Percentiles rank a stretch among this genome's conserved stretches.
These are phyloP conservation scores for Calvatia gigantea DNA, from an alignment of 768 basidiomycete genomes.

Conservation along the genomic window DNA sequence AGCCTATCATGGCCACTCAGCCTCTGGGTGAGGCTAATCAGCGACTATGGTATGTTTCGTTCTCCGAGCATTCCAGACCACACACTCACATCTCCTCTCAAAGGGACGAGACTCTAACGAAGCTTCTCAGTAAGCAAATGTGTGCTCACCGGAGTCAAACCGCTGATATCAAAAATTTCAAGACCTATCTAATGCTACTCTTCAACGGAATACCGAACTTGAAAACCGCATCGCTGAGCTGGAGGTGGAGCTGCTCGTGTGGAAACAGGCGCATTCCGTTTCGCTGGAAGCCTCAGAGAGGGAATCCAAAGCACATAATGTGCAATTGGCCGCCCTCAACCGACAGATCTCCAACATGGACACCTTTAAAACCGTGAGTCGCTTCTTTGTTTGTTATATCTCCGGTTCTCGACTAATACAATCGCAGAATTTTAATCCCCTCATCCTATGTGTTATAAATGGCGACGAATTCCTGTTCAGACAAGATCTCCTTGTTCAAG, in stretches of 20 bases:
- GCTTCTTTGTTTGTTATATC: neutral
- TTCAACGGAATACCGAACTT: constrained; percentile 61
- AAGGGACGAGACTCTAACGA: constrained; percentile 67
- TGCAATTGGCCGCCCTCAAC: constrained; percentile 61
- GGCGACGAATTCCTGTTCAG: constrained; percentile 70
- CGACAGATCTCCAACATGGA: constrained; percentile 59
- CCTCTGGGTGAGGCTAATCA: constrained; percentile 57
- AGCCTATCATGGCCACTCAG: constrained; percentile 52
- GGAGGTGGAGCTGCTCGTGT: constrained; percentile 64
- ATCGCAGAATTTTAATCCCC: constrained; percentile 56
- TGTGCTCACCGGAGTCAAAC: neutral
- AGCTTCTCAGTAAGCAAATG: constrained; percentile 48
- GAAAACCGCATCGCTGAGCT: constrained; percentile 64
- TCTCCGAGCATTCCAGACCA: constrained; percentile 2
- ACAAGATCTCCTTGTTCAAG: constrained; percentile 54
- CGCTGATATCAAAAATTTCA: constrained; percentile 5
- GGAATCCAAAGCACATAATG: constrained; percentile 64
- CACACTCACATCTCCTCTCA: constrained; percentile 11
- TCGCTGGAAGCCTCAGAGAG: constrained; percentile 61
- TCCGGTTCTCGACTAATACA: neutral
- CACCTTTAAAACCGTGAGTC: constrained; percentile 42
- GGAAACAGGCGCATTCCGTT: constrained; percentile 68
- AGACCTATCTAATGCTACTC: constrained; percentile 64
- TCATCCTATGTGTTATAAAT: constrained; percentile 74
- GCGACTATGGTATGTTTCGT: constrained; percentile 57